phyloP scores from a whole-genome alignment of 2,329 filamentous ascomycete species.

The Thielaviopsis populi region DNA sequence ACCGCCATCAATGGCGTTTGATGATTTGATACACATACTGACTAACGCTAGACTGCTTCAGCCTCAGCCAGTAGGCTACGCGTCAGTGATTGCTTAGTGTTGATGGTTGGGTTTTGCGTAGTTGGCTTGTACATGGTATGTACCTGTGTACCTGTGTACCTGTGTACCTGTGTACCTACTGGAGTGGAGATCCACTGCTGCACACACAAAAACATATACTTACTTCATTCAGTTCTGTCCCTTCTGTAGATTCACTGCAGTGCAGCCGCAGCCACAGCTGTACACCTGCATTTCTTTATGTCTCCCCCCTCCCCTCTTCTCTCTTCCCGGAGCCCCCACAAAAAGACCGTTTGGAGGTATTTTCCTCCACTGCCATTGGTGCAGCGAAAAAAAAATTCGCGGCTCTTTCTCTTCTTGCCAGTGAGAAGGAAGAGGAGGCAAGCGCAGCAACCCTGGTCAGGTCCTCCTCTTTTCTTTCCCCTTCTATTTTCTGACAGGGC shows the following conservation, averaged over 20 bases:
- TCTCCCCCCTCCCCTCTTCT: not conserved
- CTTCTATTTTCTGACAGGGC: conserved; percentile 5
- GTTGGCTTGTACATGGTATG: too few relatives aligned
- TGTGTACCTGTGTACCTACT: too few relatives aligned
- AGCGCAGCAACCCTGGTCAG: not conserved
- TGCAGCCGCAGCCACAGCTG: not conserved
- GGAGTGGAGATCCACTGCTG: too few relatives aligned
- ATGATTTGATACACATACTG: not conserved
- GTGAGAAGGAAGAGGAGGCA: not conserved
- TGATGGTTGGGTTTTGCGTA: too few relatives aligned
- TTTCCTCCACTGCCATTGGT: not conserved
- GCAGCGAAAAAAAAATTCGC: too few relatives aligned
- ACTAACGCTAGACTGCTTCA: not conserved
- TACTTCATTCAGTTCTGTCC: too few relatives aligned
- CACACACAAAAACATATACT: too few relatives aligned
- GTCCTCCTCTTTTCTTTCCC: not conserved
- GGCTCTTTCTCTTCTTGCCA: not conserved
- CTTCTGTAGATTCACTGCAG: too few relatives aligned
- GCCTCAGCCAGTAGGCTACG: not conserved
- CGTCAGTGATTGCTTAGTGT: not conserved
- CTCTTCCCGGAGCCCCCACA: not conserved
- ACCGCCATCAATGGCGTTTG: not conserved
- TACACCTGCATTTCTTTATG: not conserved
- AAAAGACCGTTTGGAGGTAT: not conserved
- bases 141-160: too few relatives aligned